Evolutionary conservation across 495 filamentous ascomycete species (phyloP).

Genomic region (Elasticomyces elasticus): DNA sequence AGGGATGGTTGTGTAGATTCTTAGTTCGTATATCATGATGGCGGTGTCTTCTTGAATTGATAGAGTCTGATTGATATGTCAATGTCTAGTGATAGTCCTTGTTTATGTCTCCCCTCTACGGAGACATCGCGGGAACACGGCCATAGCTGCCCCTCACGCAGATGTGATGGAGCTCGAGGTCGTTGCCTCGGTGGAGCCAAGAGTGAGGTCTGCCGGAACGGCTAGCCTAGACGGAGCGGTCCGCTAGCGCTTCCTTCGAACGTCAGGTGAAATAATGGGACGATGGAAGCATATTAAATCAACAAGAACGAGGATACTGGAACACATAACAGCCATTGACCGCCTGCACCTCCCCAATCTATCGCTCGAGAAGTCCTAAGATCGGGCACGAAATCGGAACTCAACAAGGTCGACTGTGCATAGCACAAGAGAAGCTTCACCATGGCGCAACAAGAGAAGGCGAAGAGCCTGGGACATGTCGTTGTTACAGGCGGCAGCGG

Average conservation of each 20-base stretch:
- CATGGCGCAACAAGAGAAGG: slow-evolving; percentile 5
- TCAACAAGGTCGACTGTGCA: background rate
- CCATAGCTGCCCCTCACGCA: background rate
- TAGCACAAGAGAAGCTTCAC: background rate
- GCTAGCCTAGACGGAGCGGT: background rate
- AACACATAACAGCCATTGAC: background rate
- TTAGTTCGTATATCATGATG: slow-evolving; percentile 13
- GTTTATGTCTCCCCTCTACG: background rate
- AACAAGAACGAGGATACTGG: background rate
- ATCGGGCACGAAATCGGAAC: too few relatives aligned
- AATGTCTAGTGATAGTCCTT: too few relatives aligned
- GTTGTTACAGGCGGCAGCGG: slow-evolving; percentile 46
- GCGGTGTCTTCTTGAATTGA: background rate
- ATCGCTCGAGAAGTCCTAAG: too few relatives aligned
- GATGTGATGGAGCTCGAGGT: background rate
- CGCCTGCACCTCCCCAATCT: background rate
- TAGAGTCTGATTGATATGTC: too few relatives aligned
- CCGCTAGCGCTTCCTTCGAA: background rate
- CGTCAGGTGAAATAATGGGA: background rate
- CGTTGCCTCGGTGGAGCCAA: background rate
- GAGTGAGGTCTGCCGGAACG: background rate
- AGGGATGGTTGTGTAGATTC: slow-evolving; percentile 11
- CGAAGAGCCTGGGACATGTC: slow-evolving; percentile 32
- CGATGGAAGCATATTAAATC: background rate
- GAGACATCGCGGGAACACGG: background rate